Evolutionary conservation across 345 rosid species (phyloP).

Genomic region (Salix brachista): DNA sequence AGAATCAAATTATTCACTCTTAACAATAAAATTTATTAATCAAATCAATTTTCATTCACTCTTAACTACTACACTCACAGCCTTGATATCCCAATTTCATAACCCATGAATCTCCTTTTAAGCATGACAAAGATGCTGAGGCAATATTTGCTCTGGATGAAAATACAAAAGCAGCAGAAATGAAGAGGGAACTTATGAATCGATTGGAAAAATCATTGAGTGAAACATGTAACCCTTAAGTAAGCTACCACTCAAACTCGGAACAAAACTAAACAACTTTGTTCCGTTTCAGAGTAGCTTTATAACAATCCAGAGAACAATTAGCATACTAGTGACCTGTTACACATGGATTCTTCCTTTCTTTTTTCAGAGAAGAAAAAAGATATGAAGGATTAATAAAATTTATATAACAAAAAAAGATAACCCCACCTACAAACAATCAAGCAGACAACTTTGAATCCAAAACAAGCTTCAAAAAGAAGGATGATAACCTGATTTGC

Average conservation of each 20-base stretch:
- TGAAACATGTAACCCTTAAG: not conserved
- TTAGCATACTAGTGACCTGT: not conserved
- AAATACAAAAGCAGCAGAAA: not conserved
- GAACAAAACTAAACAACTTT: not conserved
- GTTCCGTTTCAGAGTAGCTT: not conserved
- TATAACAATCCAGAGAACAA: not conserved
- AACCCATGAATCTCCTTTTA: not conserved
- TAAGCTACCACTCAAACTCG: not conserved
- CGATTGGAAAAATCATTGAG: not conserved
- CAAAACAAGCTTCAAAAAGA: not conserved
- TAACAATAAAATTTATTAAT: not conserved
- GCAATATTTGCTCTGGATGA: not conserved
- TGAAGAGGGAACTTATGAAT: not conserved
- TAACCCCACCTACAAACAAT: not conserved
- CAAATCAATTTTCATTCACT: not conserved
- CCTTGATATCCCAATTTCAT: not conserved
- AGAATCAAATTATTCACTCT: not conserved
- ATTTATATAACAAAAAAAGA: not conserved
- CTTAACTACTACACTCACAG: not conserved
- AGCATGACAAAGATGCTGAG: not conserved
- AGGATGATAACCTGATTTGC: constrained; percentile 78
- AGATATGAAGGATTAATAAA: not conserved
- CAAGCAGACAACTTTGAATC: not conserved
- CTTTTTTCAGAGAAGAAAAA: not conserved
- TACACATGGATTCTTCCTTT: not conserved